A percentile compares a stretch with the other conserved stretches of the same genome.
phyloP scores from a whole-genome alignment of 2,329 filamentous ascomycete species.

The Cryphonectria naterciae region DNA sequence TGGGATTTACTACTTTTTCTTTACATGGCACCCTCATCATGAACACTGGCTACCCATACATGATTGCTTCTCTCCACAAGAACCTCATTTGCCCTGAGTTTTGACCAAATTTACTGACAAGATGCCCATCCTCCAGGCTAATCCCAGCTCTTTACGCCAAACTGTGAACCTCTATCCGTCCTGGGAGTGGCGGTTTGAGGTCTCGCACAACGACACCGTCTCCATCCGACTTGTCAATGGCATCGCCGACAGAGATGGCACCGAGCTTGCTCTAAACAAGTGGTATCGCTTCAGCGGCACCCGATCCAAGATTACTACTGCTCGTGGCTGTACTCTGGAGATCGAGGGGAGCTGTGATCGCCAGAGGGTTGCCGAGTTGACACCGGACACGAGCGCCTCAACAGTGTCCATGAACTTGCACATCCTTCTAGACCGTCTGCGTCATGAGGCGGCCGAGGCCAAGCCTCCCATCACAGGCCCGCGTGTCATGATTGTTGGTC shows the following conservation, averaged over 20 bases:
- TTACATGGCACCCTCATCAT: not conserved
- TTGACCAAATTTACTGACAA: slow-evolving; percentile 20
- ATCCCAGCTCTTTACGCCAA: slow-evolving; percentile 48
- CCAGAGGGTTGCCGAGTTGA: slow-evolving; percentile 56
- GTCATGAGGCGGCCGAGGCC: slow-evolving; percentile 60
- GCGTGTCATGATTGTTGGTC: slow-evolving; percentile 81
- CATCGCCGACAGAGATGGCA: slow-evolving; percentile 91
- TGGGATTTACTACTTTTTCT: not conserved
- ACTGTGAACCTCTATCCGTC: slow-evolving; percentile 59
- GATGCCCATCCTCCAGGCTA: slow-evolving; percentile 36
- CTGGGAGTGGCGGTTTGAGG: slow-evolving; percentile 81
- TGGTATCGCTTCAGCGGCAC: slow-evolving; percentile 80
- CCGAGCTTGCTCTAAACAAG: slow-evolving; percentile 82
- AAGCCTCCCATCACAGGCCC: slow-evolving; percentile 61
- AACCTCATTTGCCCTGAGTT: not conserved
- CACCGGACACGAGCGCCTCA: slow-evolving; percentile 80
- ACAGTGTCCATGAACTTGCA: slow-evolving; percentile 84
- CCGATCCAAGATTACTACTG: slow-evolving; percentile 89
- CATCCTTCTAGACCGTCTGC: slow-evolving; percentile 77
- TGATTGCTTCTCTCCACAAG: slow-evolving; percentile 10
- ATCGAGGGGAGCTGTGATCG: slow-evolving; percentile 64
- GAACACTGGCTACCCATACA: not conserved
- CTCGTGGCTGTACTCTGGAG: slow-evolving; percentile 87
- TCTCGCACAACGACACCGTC: slow-evolving; percentile 54
- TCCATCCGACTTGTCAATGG: slow-evolving; percentile 71